phyloP scores from a whole-genome alignment of 805 yeast genomes.

The Metschnikowia vanudenii region DNA sequence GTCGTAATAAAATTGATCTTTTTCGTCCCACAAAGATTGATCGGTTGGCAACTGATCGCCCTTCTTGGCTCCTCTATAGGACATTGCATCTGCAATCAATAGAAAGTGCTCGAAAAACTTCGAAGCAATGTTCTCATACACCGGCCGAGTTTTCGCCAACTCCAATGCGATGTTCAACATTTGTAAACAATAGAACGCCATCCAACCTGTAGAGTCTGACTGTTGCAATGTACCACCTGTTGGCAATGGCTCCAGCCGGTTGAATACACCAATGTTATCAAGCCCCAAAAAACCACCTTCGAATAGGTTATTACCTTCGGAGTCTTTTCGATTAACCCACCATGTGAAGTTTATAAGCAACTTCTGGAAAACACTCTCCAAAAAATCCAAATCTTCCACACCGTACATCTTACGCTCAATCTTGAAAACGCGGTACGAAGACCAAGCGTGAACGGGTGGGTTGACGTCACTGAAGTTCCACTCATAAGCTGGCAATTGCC shows the following conservation, averaged over 20 bases:
- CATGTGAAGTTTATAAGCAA: conserved; percentile 86
- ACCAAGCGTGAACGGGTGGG: conserved; percentile 98
- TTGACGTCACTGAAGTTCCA: conserved; percentile 96
- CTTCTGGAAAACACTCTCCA: conserved; percentile 92
- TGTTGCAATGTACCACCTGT: conserved; percentile 89
- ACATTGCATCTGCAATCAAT: conserved; percentile 91
- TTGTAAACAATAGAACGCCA: conserved; percentile 87
- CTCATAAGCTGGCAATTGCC: conserved; percentile 96
- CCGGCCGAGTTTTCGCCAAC: conserved; percentile 78
- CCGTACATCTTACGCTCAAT: conserved; percentile 84
- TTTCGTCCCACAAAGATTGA: conserved; percentile 84
- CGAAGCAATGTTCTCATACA: conserved; percentile 90
- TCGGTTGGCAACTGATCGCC: conserved; percentile 44
- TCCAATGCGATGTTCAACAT: conserved; percentile 93
- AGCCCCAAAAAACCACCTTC: conserved; percentile 94
- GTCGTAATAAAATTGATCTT: conserved; percentile 85
- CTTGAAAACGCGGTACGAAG: conserved; percentile 82
- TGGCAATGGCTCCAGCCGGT: conserved; percentile 89
- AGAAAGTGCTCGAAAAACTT: conserved; percentile 92
- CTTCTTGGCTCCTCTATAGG: conserved; percentile 50
- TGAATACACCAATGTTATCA: conserved; percentile 90
- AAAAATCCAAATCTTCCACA: conserved; percentile 73
- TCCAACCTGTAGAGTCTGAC: conserved; percentile 97
- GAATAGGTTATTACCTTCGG: conserved; percentile 82
- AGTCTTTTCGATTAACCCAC: conserved; percentile 95